Base-by-base conservation (phyloP, 2,329 filamentous ascomycete species). In the Fusarium brachygibbosum region DNA sequence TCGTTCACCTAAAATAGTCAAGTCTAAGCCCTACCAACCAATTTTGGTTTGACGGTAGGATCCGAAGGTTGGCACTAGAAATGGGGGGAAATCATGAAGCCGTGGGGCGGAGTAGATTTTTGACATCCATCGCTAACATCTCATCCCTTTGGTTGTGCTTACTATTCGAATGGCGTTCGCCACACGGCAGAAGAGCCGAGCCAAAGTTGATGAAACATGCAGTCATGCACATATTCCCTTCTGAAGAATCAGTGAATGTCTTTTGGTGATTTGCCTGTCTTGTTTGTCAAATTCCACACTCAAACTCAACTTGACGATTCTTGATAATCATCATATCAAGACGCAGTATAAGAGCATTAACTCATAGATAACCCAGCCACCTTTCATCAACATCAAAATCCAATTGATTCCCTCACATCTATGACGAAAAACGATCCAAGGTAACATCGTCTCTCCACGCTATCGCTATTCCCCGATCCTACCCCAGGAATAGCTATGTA, bases 11-110 rank as follows among this genome's bases (percentile, higher is more conserved):
- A 21, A 28, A 14, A 13, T 48, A 62, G 25, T 8, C 12, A 44
- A 35, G 16, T 40, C 53, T 68, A 68, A 66, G 66, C 66, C 66
- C 21, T 69, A 62, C 51, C 51, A 45, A 6, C 17, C 23, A 32
- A 21, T 32, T 35, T 28, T 35, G 37, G 28, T 17, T 21, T 19
- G 13, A 34, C 29, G 38, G 34, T 35, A 23, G 8, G 28, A 49
- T 17, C 14, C 21, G 14, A 31, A 41, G 8, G n/a, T 29, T 28
- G n/a, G 21, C 13, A 12, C 31, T 28, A 54, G 23, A 64, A 42
- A 29, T 31, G 40, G 41, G 52, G 34, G 19, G 23, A 25, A 37
- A 25, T 57, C 11, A 12, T 16, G 37, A 46, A 44, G 31, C 29
- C 44, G 44, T 29, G 25, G 29, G 61, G 62, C 62, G 54, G 21